These are phyloP conservation scores for Chlorella vulgaris DNA, from an alignment of 139 green algal species.

Conservation along the genomic window DNA sequence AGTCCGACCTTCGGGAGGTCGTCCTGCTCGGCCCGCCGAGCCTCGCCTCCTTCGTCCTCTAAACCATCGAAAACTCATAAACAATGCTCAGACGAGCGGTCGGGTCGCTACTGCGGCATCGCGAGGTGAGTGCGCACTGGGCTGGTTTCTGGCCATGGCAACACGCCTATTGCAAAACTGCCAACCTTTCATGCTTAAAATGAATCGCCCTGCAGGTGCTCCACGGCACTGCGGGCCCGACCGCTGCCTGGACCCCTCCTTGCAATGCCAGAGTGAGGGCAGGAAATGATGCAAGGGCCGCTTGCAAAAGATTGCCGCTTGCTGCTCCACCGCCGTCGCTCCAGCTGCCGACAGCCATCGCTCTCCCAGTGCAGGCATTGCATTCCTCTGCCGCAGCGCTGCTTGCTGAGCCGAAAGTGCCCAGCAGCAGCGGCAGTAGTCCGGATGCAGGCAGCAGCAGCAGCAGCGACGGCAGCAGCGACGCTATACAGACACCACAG, in stretches of 20 bases:
- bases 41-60: not conserved
- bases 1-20: no score
- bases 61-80: not conserved
- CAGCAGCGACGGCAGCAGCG: not conserved
- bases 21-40: not conserved
- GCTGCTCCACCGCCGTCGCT: no score
- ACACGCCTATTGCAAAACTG: not conserved
- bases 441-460: conserved; percentile 1
- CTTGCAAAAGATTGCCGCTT: no score
- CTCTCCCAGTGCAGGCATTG: not conserved
- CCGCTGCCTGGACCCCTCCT: not conserved
- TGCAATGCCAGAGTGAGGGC: not conserved
- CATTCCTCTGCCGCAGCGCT: not conserved
- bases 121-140: not conserved
- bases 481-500: not conserved
- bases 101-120: not conserved
- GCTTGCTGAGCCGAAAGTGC: conserved; percentile 11
- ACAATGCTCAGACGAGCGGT: not conserved
- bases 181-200: not conserved
- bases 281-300: not conserved
- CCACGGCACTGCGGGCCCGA: not conserved
- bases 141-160: not conserved
- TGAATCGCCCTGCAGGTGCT: no score
- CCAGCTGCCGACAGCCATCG: no score
- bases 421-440: conserved; percentile 30